Conservation (phyloP, 2,329 filamentous ascomycete genomes). For the Penicillium paneum region DNA sequence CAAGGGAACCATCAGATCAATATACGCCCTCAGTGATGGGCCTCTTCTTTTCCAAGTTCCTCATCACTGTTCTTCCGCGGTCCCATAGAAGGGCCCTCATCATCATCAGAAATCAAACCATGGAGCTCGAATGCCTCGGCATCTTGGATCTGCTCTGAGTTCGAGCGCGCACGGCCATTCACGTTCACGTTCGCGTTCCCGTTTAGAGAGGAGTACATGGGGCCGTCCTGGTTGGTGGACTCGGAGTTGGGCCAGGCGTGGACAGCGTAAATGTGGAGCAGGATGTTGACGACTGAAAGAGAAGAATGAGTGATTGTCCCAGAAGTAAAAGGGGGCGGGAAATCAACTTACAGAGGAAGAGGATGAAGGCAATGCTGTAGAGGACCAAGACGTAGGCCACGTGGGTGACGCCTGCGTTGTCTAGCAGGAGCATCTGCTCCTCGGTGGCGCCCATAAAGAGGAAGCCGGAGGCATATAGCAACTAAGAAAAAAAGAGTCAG, state of each 20-base stretch:
- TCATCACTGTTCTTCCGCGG: slow-evolving; percentile 33
- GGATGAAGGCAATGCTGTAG: slow-evolving; percentile 81
- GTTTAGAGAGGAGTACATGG: slow-evolving; percentile 17
- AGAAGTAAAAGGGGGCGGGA: neutral
- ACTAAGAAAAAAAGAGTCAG: slow-evolving; percentile 48
- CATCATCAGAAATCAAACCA: slow-evolving; percentile 83
- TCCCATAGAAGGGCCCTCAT: slow-evolving; percentile 50
- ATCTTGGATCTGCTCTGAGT: slow-evolving; percentile 61
- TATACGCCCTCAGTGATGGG: neutral
- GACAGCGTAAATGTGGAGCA: slow-evolving; percentile 78
- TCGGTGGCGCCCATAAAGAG: slow-evolving; percentile 97
- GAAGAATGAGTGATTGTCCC: slow-evolving; percentile 7
- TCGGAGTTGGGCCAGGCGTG: slow-evolving; percentile 47
- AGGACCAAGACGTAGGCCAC: slow-evolving; percentile 90
- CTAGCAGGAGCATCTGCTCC: slow-evolving; percentile 83
- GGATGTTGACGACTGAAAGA: slow-evolving; percentile 68
- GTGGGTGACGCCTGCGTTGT: slow-evolving; percentile 72
- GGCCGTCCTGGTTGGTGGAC: slow-evolving; percentile 19
- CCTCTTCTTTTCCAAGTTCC: slow-evolving; percentile 26
- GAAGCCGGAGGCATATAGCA: slow-evolving; percentile 88
- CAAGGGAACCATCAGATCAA: neutral
- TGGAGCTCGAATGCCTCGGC: slow-evolving; percentile 93
- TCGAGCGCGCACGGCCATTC: slow-evolving; percentile 44
- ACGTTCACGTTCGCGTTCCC: slow-evolving; percentile 29
- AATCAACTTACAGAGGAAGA: slow-evolving; percentile 71